Conservation (phyloP, 495 filamentous ascomycete species). For the Aspergillus baeticus region DNA sequence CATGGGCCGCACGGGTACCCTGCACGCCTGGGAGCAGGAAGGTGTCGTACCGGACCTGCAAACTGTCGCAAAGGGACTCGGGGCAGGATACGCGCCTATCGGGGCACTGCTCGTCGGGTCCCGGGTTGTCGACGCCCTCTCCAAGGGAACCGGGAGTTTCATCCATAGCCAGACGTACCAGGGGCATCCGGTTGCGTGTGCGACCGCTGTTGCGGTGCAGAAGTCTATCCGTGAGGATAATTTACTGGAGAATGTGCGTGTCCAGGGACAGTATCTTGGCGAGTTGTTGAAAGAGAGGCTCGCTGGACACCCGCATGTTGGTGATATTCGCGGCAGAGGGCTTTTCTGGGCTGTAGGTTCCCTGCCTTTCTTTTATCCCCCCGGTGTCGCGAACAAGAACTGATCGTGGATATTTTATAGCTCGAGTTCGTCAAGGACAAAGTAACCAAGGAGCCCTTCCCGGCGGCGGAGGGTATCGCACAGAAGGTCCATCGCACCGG, state of each 20-base stretch:
- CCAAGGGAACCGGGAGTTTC: constrained; percentile 47
- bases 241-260: constrained; percentile 43
- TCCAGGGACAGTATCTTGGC: constrained; percentile 43
- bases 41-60: constrained; percentile 57
- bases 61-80: constrained; percentile 61
- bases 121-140: constrained; percentile 50
- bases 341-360: constrained; percentile 50
- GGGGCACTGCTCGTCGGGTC: constrained; percentile 53
- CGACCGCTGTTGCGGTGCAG: constrained; percentile 47
- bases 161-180: constrained; percentile 55
- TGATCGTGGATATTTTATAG: constrained; percentile 20
- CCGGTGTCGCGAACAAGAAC: no score
- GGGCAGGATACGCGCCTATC: constrained; percentile 58
- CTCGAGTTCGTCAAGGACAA: constrained; percentile 58
- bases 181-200: constrained; percentile 50
- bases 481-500: constrained; percentile 52
- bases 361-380: no score
- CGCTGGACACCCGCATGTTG: constrained; percentile 40
- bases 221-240: constrained; percentile 41
- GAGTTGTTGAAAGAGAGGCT: constrained; percentile 37
- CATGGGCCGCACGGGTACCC: constrained; percentile 61
- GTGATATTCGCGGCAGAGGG: constrained; percentile 52
- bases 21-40: constrained; percentile 65
- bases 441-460: constrained; percentile 50
- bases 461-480: constrained; percentile 28